phyloP scores from a whole-genome alignment of 495 filamentous ascomycete genomes.

The Evernia prunastri region DNA sequence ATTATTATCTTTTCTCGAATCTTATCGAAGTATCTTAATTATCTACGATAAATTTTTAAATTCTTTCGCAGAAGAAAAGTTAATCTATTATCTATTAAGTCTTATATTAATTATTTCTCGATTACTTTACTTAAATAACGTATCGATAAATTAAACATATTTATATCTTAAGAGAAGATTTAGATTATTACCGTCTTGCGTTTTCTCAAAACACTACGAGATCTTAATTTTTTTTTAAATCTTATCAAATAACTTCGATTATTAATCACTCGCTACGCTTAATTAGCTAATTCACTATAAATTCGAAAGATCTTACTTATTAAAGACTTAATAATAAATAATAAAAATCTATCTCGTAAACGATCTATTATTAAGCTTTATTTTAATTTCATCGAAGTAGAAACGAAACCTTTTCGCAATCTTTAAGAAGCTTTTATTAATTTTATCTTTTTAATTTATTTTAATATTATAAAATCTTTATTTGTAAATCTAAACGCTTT shows the following conservation, averaged over 20 bases:
- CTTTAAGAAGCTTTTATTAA: no score
- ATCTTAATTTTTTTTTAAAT: background rate
- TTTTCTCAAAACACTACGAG: background rate
- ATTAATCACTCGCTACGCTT: constrained; percentile 1
- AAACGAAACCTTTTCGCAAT: background rate
- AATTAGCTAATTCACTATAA: background rate
- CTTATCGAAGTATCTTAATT: no score
- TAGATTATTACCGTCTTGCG: background rate
- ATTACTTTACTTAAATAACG: no score
- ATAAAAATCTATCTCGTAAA: background rate
- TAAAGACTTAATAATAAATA: background rate
- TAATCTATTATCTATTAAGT: no score
- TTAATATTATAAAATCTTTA: background rate
- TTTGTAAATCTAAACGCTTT: background rate
- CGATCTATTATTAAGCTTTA: background rate
- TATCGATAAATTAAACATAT: no score
- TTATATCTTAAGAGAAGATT: background rate
- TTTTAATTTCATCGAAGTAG: background rate
- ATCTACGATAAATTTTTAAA: no score
- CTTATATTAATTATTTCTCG: no score
- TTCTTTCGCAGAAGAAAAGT: no score
- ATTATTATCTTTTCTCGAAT: no score
- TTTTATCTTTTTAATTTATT: background rate
- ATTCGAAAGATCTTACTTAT: background rate
- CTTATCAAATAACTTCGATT: background rate